Evolutionary conservation across 2,329 filamentous ascomycete genomes (phyloP), one percentile per base, ranked within the genome.

Genomic region (Aureobasidium sp.): DNA sequence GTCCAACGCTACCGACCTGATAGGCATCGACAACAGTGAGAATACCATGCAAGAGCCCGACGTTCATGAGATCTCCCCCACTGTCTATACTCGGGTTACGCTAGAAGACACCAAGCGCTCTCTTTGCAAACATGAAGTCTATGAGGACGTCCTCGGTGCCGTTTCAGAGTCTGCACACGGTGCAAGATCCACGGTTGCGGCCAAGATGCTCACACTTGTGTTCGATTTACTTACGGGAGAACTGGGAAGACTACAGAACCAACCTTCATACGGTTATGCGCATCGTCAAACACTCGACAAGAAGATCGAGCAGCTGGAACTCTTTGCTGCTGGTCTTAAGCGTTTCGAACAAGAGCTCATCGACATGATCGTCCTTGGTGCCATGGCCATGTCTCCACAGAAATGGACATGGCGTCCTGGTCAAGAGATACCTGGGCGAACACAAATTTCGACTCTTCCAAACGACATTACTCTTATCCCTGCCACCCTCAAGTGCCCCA

Each of bases 401-500:
- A 65, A 69, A 0, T 73, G 75, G 66, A 66, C 51, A 10, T 78
- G 75, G 75, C 70, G 45, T 6, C 40, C 70, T 6, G 76, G 74
- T 15, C 69, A 73, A 4, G 55, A 53, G 1, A 31, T 75, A 0
- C 75, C 73, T 3, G 38, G 55, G 13, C n/a, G 63, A 8, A 16
- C 67, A n/a, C 58, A 65, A 5, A 68, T 69, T 4, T 69, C 71
- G 42, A 67, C 72, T 40, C 64, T 73, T 1, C 61, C 67, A 8
- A 50, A 40, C 9, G 55, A 47, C 5, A 45, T 73, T 10, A 68
- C 66, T 3, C 53, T 67, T 2, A 67, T 76, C 31, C 73, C 76
- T 38, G 31, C 69, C 10, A 67, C 75, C 1, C 69, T 73, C 62
- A 40, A 68, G 2, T 79, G 77, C 55, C 75, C 76, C 4, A 78